Evolutionary conservation across 495 filamentous ascomycete species (phyloP).

Genomic region (Penicillium atrosanguineum): DNA sequence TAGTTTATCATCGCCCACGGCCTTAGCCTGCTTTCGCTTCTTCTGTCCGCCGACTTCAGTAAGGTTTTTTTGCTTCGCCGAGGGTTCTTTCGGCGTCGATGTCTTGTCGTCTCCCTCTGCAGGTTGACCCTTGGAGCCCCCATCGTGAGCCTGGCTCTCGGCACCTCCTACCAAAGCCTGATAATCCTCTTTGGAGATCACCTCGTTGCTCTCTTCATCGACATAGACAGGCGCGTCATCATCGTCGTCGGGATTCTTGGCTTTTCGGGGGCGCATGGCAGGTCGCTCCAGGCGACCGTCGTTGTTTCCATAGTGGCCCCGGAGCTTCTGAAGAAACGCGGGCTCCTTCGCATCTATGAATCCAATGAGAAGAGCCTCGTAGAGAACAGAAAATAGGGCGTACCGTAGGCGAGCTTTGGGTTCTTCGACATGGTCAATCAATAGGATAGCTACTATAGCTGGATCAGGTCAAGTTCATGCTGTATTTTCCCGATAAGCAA

Average conservation of each 20-base stretch:
- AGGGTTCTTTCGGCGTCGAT: slow-evolving; percentile 16
- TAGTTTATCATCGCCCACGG: slow-evolving; percentile 36
- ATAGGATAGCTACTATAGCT: slow-evolving; percentile 3
- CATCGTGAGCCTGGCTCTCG: slow-evolving; percentile 15
- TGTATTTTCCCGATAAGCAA: neutral
- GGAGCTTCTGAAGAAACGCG: slow-evolving; percentile 47
- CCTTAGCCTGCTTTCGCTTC: slow-evolving; percentile 46
- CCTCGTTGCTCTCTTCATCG: slow-evolving; percentile 47
- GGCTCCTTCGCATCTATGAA: slow-evolving; percentile 44
- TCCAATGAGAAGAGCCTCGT: neutral
- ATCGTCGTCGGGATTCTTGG: slow-evolving; percentile 35
- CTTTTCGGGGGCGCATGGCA: slow-evolving; percentile 38
- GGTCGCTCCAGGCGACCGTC: slow-evolving; percentile 42
- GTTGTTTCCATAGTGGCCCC: slow-evolving; percentile 38
- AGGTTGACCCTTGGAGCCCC: slow-evolving; percentile 9
- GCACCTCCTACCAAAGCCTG: slow-evolving; percentile 33
- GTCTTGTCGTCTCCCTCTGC: slow-evolving; percentile 13
- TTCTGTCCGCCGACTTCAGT: slow-evolving; percentile 42
- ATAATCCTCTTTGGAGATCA: slow-evolving; percentile 50
- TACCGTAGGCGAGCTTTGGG: slow-evolving; percentile 50
- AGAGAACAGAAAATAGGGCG: neutral
- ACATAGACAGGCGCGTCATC: slow-evolving; percentile 51
- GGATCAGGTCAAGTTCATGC: slow-evolving; percentile 18
- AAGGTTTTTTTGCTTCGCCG: slow-evolving; percentile 35
- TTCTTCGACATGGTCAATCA: slow-evolving; percentile 42